Conservation (phyloP, 2,329 filamentous ascomycete species). For the Intubia oerlemansii region DNA sequence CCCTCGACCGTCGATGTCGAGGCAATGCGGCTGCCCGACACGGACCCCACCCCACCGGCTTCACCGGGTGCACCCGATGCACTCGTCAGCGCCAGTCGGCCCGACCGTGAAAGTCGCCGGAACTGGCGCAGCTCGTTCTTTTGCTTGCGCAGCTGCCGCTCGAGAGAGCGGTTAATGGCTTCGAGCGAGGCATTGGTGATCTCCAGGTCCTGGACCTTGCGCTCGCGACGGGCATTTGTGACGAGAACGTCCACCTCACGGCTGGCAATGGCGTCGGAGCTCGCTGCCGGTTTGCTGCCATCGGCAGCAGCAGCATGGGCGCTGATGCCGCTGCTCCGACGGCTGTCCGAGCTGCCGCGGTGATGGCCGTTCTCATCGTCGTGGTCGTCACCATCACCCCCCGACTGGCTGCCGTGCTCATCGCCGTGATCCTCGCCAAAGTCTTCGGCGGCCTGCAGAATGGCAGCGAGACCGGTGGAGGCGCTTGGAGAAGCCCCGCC, state of each 20-base stretch:
- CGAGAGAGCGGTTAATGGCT: constrained; percentile 83
- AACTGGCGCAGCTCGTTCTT: constrained; percentile 72
- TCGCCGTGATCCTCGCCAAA: constrained; percentile 11
- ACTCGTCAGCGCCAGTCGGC: constrained; percentile 37
- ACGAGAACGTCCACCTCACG: constrained; percentile 46
- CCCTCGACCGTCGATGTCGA: constrained; percentile 23
- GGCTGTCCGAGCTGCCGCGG: too few species aligned
- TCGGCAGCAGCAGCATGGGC: too few species aligned
- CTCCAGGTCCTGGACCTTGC: constrained; percentile 88
- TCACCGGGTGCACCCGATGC: background rate
- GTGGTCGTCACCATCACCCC: constrained; percentile 2
- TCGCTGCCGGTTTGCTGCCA: too few species aligned
- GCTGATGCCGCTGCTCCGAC: too few species aligned
- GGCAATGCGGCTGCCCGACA: constrained; percentile 18
- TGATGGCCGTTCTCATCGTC: constrained; percentile 1
- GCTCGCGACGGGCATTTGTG: constrained; percentile 71
- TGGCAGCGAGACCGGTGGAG: constrained; percentile 24
- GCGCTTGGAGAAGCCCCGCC: too few species aligned
- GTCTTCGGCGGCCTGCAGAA: constrained; percentile 34
- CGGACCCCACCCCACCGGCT: constrained; percentile 6
- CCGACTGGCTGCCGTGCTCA: too few species aligned
- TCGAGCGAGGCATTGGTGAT: constrained; percentile 91
- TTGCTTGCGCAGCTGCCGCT: constrained; percentile 80
- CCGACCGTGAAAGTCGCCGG: constrained; percentile 65
- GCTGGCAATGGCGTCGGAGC: too few species aligned